These are phyloP conservation scores for Quambalaria eucalypti DNA, from an alignment of 1,284 basidiomycete genomes.

Conservation along the genomic window DNA sequence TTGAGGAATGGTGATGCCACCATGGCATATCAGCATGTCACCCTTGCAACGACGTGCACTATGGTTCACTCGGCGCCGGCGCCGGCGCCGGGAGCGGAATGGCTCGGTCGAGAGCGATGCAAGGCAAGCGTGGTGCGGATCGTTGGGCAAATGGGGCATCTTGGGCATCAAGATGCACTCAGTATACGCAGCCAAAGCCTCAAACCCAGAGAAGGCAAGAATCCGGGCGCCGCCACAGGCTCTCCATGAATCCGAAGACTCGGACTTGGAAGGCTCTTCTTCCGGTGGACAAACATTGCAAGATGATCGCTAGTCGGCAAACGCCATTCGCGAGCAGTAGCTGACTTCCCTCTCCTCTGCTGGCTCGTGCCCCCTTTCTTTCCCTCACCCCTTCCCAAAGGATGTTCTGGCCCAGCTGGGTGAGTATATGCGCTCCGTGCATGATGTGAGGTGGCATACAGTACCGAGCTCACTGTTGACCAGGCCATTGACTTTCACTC, in stretches of 20 bases:
- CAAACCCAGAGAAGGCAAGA: not conserved
- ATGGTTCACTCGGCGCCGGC: too few relatives aligned
- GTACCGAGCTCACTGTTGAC: not conserved
- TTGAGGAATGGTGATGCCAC: not conserved
- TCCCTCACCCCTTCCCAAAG: conserved; percentile 10
- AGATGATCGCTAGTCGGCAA: not conserved
- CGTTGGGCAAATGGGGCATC: not conserved
- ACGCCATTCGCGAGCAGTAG: not conserved
- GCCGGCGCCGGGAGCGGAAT: too few relatives aligned
- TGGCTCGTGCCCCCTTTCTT: not conserved
- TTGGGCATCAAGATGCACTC: too few relatives aligned
- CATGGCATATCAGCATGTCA: not conserved
- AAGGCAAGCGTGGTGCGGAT: not conserved
- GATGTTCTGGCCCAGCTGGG: conserved; percentile 45
- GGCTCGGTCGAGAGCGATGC: too few relatives aligned
- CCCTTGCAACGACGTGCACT: not conserved
- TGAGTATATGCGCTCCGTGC: conserved; percentile 11
- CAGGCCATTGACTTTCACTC: not conserved
- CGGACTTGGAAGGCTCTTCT: not conserved
- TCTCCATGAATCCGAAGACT: not conserved
- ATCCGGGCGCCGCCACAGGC: too few relatives aligned
- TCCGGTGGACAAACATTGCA: not conserved
- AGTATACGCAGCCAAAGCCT: too few relatives aligned
- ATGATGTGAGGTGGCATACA: not conserved
- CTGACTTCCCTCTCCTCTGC: not conserved